Conservation (phyloP, 129 eudicot genomes). For the Flaveria robusta region DNA sequence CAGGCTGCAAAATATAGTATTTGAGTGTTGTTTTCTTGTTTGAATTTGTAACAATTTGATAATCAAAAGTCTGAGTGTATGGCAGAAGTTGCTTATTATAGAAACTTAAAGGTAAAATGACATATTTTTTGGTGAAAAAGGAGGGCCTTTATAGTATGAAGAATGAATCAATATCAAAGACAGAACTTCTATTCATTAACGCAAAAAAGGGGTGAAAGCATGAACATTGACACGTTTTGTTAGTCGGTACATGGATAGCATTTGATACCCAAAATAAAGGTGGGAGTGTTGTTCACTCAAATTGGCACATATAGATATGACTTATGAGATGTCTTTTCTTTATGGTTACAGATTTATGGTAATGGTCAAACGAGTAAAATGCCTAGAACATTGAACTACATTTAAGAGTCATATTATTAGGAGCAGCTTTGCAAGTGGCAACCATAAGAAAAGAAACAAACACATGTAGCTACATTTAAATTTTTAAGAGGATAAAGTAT, state of each 20-base stretch:
- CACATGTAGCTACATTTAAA: not conserved
- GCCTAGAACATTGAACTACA: not conserved
- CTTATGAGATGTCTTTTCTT: not conserved
- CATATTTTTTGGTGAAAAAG: not conserved
- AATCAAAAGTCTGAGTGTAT: not conserved
- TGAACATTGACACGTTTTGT: not conserved
- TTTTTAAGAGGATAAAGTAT: no score
- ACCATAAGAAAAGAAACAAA: slow-evolving; percentile 2
- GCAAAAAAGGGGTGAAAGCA: no score
- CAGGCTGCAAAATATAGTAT: not conserved
- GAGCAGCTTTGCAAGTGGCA: not conserved
- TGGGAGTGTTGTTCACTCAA: not conserved
- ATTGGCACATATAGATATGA: not conserved
- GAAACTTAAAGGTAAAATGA: not conserved
- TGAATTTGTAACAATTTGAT: not conserved
- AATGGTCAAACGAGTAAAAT: slow-evolving; percentile 4
- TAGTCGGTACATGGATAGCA: not conserved
- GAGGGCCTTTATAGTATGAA: not conserved
- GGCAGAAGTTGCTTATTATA: not conserved
- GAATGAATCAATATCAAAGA: not conserved
- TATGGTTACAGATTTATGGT: not conserved
- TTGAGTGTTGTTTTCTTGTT: not conserved
- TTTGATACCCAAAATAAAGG: not conserved
- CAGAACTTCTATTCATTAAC: not conserved
- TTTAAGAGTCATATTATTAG: not conserved